Evolutionary conservation across 2,329 filamentous ascomycete genomes (phyloP), one percentile per base, ranked within the genome.

Genomic region (Trichoderma endophyticum): DNA sequence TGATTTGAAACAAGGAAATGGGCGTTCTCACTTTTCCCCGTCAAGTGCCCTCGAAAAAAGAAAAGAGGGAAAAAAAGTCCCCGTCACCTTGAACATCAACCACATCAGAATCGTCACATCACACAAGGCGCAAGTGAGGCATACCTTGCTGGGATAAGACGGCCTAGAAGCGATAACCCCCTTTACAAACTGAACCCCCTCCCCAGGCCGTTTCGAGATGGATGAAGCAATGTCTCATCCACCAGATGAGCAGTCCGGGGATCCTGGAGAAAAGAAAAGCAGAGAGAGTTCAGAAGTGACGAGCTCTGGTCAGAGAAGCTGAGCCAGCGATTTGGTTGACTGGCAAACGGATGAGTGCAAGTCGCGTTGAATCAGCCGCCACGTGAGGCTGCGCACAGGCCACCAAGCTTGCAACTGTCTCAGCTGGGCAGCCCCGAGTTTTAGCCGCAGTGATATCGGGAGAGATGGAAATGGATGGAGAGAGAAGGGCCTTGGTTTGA

Each of bases 341-440:
- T 66, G 51, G 36, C 69, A 71, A 71, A 61, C 61, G 54, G 62
- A n/a, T 59, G 62, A 66, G 70, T 39, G 54, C 57, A 59, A 62
- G 66, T 70, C 66, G 71, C 71, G 71, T 63, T 72, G 57, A 48
- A 70, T 63, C 57, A 65, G 56, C 61, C 21, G 65, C 39, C 76
- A 77, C 76, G 75, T 77, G 76, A 77, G 75, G 68, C 62, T 62
- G 67, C 66, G 76, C 76, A 77, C 76, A 73, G 75, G 71, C 76
- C 75, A 77, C 51, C 64, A 36, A 28, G 15, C 24, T 43, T 36
- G 67, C 51, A 34, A 21, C 21, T 56, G 34, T 54, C 43, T 36
- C 51, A 59, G 54, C 32, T 59, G 64, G 21, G 24, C 26, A 24
- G 51, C 28, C 32, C 43, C 72, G 72, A 59, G 24, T 5, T 63